Percentiles rank a stretch among this genome's conserved stretches.
phyloP scores from a whole-genome alignment of 2,329 filamentous ascomycete genomes.

The Coniochaeta hoffmannii region DNA sequence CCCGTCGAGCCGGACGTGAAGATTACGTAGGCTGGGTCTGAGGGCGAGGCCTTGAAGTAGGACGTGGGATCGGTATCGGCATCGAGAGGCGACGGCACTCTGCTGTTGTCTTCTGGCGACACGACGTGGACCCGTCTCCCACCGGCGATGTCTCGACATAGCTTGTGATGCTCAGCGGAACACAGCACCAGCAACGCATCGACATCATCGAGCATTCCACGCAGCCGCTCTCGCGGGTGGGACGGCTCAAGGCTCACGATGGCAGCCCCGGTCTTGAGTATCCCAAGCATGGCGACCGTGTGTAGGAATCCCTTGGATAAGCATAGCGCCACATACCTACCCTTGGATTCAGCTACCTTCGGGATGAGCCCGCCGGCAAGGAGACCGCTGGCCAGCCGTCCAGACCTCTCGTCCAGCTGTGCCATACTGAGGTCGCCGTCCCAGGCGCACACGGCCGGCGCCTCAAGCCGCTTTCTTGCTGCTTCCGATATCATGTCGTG shows the following conservation, averaged over 20 bases:
- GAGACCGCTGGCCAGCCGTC: not conserved
- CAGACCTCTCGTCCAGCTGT: slow-evolving; percentile 14
- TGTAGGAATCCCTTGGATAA: slow-evolving; percentile 6
- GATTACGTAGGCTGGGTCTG: slow-evolving; percentile 27
- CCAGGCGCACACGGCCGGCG: slow-evolving; percentile 19
- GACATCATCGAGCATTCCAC: slow-evolving; percentile 9
- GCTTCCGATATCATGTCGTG: slow-evolving; percentile 2
- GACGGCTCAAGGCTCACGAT: slow-evolving; percentile 5
- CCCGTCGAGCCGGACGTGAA: slow-evolving; percentile 47
- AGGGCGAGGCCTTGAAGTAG: not conserved
- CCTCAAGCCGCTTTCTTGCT: not conserved
- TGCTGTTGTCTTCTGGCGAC: no score
- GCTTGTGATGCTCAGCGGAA: not conserved
- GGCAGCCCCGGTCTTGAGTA: slow-evolving; percentile 9
- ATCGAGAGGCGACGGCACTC: not conserved
- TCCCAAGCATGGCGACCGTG: slow-evolving; percentile 5
- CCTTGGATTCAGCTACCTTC: not conserved
- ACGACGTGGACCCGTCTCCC: not conserved
- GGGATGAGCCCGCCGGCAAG: not conserved
- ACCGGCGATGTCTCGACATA: not conserved
- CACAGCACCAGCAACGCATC: not conserved
- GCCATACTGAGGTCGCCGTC: slow-evolving; percentile 21
- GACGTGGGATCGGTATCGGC: not conserved
- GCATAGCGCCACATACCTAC: not conserved
- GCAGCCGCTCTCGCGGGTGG: slow-evolving; percentile 6